Conservation (phyloP, 208 protist genomes). For the Trypanosoma cruzi region DNA sequence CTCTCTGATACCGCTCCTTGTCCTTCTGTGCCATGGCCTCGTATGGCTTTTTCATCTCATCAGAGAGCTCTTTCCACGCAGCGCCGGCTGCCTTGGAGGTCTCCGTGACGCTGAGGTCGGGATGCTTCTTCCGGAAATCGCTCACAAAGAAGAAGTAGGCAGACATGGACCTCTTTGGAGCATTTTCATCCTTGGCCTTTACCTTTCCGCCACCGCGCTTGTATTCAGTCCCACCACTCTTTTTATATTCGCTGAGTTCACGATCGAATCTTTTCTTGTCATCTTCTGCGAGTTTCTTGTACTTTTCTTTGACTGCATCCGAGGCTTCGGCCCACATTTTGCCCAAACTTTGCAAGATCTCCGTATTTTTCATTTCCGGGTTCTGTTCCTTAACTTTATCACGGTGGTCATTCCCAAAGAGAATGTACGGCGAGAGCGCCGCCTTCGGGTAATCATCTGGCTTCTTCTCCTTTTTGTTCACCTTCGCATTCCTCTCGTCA, state of each 20-base stretch:
- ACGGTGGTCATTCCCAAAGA: constrained; percentile 78
- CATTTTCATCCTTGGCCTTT: constrained; percentile 83
- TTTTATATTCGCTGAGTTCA: constrained; percentile 79
- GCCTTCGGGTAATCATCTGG: constrained; percentile 87
- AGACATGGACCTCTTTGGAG: constrained; percentile 78
- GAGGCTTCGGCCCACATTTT: constrained; percentile 60
- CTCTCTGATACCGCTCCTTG: constrained; percentile 80
- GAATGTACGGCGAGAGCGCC: constrained; percentile 68
- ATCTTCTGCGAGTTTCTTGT: constrained; percentile 68
- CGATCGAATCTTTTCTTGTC: constrained; percentile 81
- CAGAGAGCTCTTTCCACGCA: constrained; percentile 65
- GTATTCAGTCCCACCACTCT: constrained; percentile 53
- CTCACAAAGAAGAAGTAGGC: constrained; percentile 83
- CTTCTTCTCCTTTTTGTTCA: constrained; percentile 61
- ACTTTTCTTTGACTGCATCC: constrained; percentile 74
- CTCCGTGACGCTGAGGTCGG: constrained; percentile 56
- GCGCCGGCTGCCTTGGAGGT: constrained; percentile 63
- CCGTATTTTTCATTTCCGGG: constrained; percentile 68
- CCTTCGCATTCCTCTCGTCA: constrained; percentile 37
- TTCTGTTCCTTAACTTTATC: constrained; percentile 68
- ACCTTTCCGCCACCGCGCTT: constrained; percentile 49
- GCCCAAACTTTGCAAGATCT: constrained; percentile 68
- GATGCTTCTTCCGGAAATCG: constrained; percentile 72
- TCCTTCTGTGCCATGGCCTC: constrained; percentile 77
- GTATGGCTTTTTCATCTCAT: constrained; percentile 79